Evolutionary conservation across 352 stramenopile species (phyloP).

Genomic region (Phytophthora macrochlamydospora): DNA sequence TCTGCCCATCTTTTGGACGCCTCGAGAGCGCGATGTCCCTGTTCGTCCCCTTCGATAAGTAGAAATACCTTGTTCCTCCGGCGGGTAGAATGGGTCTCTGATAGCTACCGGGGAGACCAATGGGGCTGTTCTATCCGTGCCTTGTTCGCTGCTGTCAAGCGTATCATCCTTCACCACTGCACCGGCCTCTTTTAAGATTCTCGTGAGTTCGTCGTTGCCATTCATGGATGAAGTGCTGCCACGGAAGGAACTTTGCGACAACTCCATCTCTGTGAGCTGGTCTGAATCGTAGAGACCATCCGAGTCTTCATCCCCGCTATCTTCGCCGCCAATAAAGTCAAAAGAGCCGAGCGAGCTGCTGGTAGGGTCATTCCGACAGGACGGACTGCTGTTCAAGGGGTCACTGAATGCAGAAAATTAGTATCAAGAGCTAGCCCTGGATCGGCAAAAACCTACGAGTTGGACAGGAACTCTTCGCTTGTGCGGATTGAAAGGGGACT

Average conservation of each 20-base stretch:
- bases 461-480: conserved; percentile 49
- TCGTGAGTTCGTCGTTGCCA: conserved; percentile 38
- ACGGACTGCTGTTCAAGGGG: conserved; percentile 78
- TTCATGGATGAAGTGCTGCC: conserved; percentile 36
- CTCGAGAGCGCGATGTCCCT: conserved; percentile 38
- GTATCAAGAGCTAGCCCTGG: neutral
- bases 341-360: conserved; percentile 66
- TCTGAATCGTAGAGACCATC: conserved; percentile 77
- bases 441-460: conserved; percentile 34
- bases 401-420: conserved; percentile 41
- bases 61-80: conserved; percentile 14
- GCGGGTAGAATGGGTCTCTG: conserved; percentile 28
- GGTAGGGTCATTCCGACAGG: conserved; percentile 51
- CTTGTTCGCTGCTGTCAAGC: conserved; percentile 1
- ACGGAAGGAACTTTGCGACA: conserved; percentile 61
- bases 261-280: conserved; percentile 75
- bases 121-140: conserved; percentile 9
- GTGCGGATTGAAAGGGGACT: conserved; percentile 46
- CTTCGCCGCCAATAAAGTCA: conserved; percentile 83
- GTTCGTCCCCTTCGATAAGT: conserved; percentile 20
- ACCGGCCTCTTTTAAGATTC: conserved; percentile 25
- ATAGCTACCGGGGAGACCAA: conserved; percentile 13
- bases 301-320: conserved; percentile 77
- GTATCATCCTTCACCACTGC: conserved; percentile 27
- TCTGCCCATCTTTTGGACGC: conserved; percentile 76